Base-by-base conservation (phyloP, 2,329 filamentous ascomycete species). In the Colletotrichum theobromicola region DNA sequence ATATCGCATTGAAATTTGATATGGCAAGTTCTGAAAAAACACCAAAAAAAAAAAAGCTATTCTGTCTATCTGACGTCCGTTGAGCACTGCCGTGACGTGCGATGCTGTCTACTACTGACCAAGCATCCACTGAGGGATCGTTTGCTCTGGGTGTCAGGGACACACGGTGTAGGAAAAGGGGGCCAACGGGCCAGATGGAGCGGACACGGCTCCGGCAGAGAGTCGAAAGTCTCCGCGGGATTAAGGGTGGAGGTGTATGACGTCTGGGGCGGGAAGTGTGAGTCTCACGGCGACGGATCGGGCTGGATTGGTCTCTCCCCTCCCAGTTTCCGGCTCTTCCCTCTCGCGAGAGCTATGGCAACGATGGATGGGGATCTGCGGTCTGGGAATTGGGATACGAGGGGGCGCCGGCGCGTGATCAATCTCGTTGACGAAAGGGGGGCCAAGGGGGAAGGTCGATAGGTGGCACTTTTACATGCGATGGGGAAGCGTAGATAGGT, bases 1-100 rank as follows among this genome's bases (percentile, higher is more conserved):
- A 58, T 72, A 63, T 74, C 67, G 67, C 63, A 28, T 63, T 72
- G 55, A 75, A 75, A 63, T 74, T 74, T 72, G 72, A 75, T 64
- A 67, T 64, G 72, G 57, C 63, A 63, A 68, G 46, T 64, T 72
- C 57, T 70, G 53, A 65, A 72, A 75, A 63, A 42, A 57, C 24
- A 46, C 26, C 26, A 57, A 66, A 57, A 66, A 24, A 24, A 57
- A 28, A 28, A 71, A 57, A 30, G 3, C 15, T 7, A 9, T 35
- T 5, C 4, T 60, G 55, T 35, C 15, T 26, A 4, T 18, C 28
- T 26, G 30, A 34, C 37, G 53, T 61, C 46, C 68, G 63, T 72
- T 50, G 63, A 72, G 72, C 68, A 64, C 58, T 75, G 69, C 57
- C 55, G 26, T 72, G 62, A 60, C 10, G 55, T 58, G 26, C 4